Evolutionary conservation across 1,284 basidiomycete genomes (phyloP).

Genomic region (Boletellus sp.): DNA sequence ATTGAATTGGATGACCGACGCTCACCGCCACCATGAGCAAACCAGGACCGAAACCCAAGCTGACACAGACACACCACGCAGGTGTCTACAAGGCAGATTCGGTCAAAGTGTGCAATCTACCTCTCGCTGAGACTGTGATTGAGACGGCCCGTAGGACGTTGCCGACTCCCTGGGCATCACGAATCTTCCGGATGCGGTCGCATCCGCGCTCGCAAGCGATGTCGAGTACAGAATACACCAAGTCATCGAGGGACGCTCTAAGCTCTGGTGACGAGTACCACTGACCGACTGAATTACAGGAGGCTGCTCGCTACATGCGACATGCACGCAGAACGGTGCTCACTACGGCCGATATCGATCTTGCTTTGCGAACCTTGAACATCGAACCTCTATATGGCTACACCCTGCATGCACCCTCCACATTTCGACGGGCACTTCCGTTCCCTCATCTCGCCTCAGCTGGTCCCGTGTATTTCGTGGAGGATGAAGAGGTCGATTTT

Average conservation of each 20-base stretch:
- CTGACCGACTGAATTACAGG: slow-evolving; percentile 43
- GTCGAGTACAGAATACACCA: slow-evolving; percentile 96
- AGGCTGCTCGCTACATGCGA: slow-evolving; percentile 95
- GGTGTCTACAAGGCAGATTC: slow-evolving; percentile 67
- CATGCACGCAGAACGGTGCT: slow-evolving; percentile 87
- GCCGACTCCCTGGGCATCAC: slow-evolving; percentile 86
- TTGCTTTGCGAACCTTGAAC: slow-evolving; percentile 90
- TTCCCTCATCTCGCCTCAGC: slow-evolving; percentile 57
- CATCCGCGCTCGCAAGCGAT: slow-evolving; percentile 87
- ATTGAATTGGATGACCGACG: slow-evolving; percentile 2
- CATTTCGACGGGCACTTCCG: slow-evolving; percentile 71
- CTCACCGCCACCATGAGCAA: slow-evolving; percentile 42
- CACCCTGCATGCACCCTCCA: slow-evolving; percentile 62
- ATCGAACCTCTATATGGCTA: slow-evolving; percentile 91
- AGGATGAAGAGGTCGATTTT: slow-evolving; percentile 98
- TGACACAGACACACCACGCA: slow-evolving; percentile 44
- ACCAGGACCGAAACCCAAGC: slow-evolving; percentile 40
- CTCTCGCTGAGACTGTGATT: slow-evolving; percentile 16
- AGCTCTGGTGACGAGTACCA: background rate
- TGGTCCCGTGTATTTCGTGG: slow-evolving; percentile 83
- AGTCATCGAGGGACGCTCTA: slow-evolving; percentile 66
- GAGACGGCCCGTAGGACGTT: slow-evolving; percentile 63
- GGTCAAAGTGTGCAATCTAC: slow-evolving; percentile 47
- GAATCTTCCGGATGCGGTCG: slow-evolving; percentile 78
- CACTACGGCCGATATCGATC: slow-evolving; percentile 88